Conservation (phyloP, 768 basidiomycete species). For the Auriscalpium microsporum region DNA sequence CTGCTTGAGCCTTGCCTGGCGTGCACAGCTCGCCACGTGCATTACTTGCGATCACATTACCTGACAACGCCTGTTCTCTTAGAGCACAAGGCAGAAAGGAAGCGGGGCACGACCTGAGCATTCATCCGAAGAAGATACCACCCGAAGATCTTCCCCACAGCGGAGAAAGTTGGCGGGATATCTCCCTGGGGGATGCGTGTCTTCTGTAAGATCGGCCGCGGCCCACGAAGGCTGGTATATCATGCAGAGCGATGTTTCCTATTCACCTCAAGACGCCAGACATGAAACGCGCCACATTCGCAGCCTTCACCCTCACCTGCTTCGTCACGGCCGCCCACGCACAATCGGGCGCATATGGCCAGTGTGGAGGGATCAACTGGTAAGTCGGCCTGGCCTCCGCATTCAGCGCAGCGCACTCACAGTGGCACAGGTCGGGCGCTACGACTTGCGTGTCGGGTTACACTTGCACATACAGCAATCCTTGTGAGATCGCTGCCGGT, state of each 20-base stretch:
- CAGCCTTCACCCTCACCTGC: background rate
- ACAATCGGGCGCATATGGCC: slow-evolving; percentile 34
- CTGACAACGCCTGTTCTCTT: too few relatives aligned
- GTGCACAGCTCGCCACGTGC: too few relatives aligned
- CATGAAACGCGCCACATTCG: background rate
- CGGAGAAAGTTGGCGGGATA: background rate
- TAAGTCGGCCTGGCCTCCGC: background rate
- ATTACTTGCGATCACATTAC: too few relatives aligned
- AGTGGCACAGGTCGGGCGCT: slow-evolving; percentile 29
- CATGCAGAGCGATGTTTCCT: too few relatives aligned
- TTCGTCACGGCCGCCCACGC: slow-evolving; percentile 14
- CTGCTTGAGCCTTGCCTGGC: too few relatives aligned
- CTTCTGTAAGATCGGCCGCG: background rate
- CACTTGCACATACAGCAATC: slow-evolving; percentile 32
- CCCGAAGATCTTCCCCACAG: background rate
- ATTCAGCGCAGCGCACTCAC: background rate
- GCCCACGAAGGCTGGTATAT: too few relatives aligned
- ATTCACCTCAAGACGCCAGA: too few relatives aligned
- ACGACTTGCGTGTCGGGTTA: slow-evolving; percentile 38
- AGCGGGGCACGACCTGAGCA: too few relatives aligned
- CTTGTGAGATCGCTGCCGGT: slow-evolving; percentile 23
- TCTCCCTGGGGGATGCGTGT: background rate
- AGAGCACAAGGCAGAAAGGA: too few relatives aligned
- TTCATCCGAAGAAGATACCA: slow-evolving; percentile 4
- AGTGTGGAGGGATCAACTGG: slow-evolving; percentile 33